These are phyloP conservation scores for Fusarium pininemorale DNA, from an alignment of 2,329 filamentous ascomycete genomes.

Conservation along the genomic window DNA sequence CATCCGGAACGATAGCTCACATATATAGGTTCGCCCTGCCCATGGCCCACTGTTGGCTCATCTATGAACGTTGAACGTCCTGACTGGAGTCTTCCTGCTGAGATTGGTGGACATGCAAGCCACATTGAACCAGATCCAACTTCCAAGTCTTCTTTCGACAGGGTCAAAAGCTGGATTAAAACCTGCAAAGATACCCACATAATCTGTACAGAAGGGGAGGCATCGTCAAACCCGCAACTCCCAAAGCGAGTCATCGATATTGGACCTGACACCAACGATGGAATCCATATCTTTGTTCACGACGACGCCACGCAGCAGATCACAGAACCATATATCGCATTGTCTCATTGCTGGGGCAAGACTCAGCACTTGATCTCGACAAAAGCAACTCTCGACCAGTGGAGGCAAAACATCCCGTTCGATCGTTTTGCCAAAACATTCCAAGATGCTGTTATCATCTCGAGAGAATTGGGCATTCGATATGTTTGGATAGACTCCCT, in stretches of 20 bases:
- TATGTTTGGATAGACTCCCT: constrained; percentile 44
- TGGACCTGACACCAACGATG: constrained; percentile 21
- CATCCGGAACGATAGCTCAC: not conserved
- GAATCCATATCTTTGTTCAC: constrained; percentile 28
- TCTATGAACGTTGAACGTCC: constrained; percentile 21
- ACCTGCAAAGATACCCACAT: constrained; percentile 20
- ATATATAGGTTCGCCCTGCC: constrained; percentile 2
- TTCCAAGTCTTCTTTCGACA: constrained; percentile 11
- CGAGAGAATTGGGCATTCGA: constrained; percentile 27
- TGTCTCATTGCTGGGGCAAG: constrained; percentile 39
- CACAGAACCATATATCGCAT: constrained; percentile 24
- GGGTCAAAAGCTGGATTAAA: constrained; percentile 30
- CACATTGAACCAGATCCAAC: constrained; percentile 29
- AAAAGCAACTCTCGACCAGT: constrained; percentile 11
- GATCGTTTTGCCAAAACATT: constrained; percentile 25
- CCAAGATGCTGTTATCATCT: constrained; percentile 28
- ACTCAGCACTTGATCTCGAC: constrained; percentile 20
- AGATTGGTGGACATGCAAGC: constrained; percentile 14
- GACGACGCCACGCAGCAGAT: constrained; percentile 12
- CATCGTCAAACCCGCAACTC: not conserved
- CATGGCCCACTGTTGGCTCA: constrained; percentile 34
- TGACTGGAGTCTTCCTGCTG: not conserved
- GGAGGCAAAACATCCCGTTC: constrained; percentile 35
- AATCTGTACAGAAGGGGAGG: constrained; percentile 25
- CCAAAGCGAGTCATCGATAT: constrained; percentile 36